Evolutionary conservation across 495 filamentous ascomycete genomes (phyloP).

Genomic region (Gamarada debralockiae): DNA sequence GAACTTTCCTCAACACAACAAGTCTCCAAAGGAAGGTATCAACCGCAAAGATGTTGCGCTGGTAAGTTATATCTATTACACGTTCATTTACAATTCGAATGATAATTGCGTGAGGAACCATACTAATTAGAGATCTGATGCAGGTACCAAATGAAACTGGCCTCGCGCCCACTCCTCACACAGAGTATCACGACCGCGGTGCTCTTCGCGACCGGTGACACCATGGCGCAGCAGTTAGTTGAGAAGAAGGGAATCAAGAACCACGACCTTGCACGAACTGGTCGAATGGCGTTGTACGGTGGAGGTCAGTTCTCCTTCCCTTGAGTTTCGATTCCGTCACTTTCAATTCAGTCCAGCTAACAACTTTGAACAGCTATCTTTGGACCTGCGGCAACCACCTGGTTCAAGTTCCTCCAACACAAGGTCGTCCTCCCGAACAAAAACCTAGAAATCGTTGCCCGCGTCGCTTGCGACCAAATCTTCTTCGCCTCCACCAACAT

Average conservation of each 20-base stretch:
- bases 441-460: constrained; percentile 70
- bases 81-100: background rate
- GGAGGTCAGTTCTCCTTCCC: constrained; percentile 53
- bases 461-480: constrained; percentile 80
- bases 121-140: background rate
- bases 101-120: background rate
- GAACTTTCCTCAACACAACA: background rate
- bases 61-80: background rate
- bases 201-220: constrained; percentile 88
- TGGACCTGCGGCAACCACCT: constrained; percentile 84
- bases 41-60: constrained; percentile 12
- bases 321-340: background rate
- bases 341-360: constrained; percentile 3
- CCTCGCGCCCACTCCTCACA: constrained; percentile 78
- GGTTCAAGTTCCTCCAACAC: constrained; percentile 78
- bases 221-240: constrained; percentile 90
- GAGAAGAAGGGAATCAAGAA: constrained; percentile 74
- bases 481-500: constrained; percentile 82
- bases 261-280: constrained; percentile 78
- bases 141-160: constrained; percentile 87
- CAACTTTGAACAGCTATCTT: constrained; percentile 62
- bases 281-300: constrained; percentile 89
- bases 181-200: constrained; percentile 83
- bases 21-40: background rate
- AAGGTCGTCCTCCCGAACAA: constrained; percentile 60